A percentile compares a stretch with the other conserved stretches of the same genome.
Evolutionary conservation across 192 early-diverging fungal genomes (phyloP).

Genomic region (Piromyces sp.): DNA sequence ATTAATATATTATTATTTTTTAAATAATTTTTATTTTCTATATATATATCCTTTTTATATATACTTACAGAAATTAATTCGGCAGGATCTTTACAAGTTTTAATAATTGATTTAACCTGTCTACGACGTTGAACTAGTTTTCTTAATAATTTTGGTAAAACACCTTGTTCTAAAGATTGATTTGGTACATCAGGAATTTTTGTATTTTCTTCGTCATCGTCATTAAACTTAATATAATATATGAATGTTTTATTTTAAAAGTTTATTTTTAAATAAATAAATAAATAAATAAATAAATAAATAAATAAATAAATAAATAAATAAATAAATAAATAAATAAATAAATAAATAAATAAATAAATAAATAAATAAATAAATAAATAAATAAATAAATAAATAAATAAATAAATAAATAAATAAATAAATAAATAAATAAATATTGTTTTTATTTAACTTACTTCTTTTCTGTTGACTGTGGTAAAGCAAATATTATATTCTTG

Average conservation of each 20-base stretch:
- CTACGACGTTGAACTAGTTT: conserved; percentile 78
- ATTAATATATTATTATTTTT: background rate
- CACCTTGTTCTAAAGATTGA: conserved; percentile 40
- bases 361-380: too few relatives aligned
- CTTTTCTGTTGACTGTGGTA: conserved; percentile 64
- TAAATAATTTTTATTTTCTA: background rate
- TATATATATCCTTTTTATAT: background rate
- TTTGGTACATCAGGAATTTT: conserved; percentile 62
- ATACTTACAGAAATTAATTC: background rate
- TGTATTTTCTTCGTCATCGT: conserved; percentile 25
- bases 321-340: too few relatives aligned
- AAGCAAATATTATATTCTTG: conserved; percentile 99
- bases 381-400: too few relatives aligned
- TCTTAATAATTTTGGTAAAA: conserved; percentile 72
- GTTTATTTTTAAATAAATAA: too few relatives aligned
- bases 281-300: too few relatives aligned
- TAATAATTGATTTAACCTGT: conserved; percentile 78
- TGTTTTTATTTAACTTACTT: background rate
- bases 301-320: too few relatives aligned
- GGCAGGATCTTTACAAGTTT: conserved; percentile 27
- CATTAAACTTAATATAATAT: background rate
- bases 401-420: too few relatives aligned
- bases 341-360: too few relatives aligned
- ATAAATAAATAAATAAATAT: too few relatives aligned
- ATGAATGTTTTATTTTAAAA: too few relatives aligned